Evolutionary conservation across 2,329 filamentous ascomycete genomes (phyloP).

Genomic region (Xylariaceae sp.): DNA sequence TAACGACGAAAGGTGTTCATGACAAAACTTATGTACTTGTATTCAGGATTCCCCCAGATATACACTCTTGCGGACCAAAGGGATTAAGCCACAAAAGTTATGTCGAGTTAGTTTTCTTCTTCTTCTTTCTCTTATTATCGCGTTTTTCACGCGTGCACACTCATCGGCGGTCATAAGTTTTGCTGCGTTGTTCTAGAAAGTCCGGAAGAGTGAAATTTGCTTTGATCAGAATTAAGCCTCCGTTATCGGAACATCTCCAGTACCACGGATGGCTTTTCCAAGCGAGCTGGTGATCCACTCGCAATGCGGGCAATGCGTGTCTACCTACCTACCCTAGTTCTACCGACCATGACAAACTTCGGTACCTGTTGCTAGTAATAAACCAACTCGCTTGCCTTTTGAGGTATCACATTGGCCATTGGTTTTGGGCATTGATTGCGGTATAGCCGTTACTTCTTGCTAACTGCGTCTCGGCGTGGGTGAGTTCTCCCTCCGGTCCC

Average conservation of each 20-base stretch:
- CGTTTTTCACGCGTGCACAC: neutral
- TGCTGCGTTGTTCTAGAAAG: neutral
- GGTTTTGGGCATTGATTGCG: too few relatives aligned
- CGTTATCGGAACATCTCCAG: conserved; percentile 13
- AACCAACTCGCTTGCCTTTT: neutral
- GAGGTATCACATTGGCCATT: too few relatives aligned
- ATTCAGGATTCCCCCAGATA: conserved; percentile 34
- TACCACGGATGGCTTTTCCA: neutral
- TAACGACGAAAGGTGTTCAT: conserved; percentile 21
- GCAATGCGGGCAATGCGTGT: neutral
- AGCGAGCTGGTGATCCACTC: conserved; percentile 7
- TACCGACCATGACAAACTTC: too few relatives aligned
- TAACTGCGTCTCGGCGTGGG: too few relatives aligned
- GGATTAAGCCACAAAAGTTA: conserved; percentile 23
- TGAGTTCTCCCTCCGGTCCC: neutral
- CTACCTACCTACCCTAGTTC: too few relatives aligned
- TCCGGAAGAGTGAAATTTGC: neutral
- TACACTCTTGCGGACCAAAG: conserved; percentile 22
- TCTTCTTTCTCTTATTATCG: conserved; percentile 2
- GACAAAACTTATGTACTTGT: conserved; percentile 35
- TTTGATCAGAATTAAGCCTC: neutral
- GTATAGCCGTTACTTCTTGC: too few relatives aligned
- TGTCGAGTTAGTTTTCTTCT: conserved; percentile 18
- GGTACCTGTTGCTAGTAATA: neutral
- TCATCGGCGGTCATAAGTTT: neutral